A percentile compares a stretch with the other conserved stretches of the same genome.
Conservation (phyloP, 441 rosid species). For the Arabidopsis hybrid region DNA sequence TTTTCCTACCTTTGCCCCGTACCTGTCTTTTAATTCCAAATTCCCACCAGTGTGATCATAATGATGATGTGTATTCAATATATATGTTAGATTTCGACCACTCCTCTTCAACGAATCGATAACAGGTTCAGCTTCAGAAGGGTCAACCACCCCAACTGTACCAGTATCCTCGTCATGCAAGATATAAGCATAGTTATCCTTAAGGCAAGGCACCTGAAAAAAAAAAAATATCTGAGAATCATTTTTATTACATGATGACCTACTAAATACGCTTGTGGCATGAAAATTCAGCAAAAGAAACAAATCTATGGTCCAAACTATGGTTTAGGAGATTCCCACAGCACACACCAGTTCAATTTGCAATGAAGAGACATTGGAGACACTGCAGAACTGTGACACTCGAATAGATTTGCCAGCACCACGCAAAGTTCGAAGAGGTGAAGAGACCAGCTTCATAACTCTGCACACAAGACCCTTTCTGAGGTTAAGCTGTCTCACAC, state of each 20-base stretch:
- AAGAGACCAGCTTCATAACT: conserved; percentile 64
- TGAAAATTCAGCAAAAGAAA: conserved; percentile 6
- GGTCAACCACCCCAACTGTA: conserved; percentile 98
- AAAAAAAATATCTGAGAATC: conserved; percentile 7
- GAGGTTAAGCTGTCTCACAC: conserved; percentile 75
- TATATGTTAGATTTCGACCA: conserved; percentile 81
- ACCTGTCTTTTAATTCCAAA: conserved; percentile 90
- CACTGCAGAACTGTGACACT: conserved; percentile 86
- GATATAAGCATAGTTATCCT: conserved; percentile 92
- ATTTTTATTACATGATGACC: background rate
- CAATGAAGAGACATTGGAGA: conserved; percentile 69
- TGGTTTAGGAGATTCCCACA: background rate
- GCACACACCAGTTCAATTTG: conserved; percentile 86
- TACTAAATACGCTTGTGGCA: background rate
- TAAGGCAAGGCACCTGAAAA: conserved; percentile 85
- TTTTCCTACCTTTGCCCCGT: conserved; percentile 92
- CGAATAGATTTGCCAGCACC: conserved; percentile 84
- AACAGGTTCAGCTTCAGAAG: conserved; percentile 87
- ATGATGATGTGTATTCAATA: conserved; percentile 95
- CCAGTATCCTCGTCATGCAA: conserved; percentile 93
- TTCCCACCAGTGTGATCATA: conserved; percentile 96
- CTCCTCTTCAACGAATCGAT: conserved; percentile 76
- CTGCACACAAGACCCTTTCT: conserved; percentile 81
- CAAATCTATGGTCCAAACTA: background rate
- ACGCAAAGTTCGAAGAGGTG: conserved; percentile 81